Percentiles rank a stretch among this genome's conserved stretches.
Conservation (phyloP, 1,284 basidiomycete species). For the Ganoderma multipileum region DNA sequence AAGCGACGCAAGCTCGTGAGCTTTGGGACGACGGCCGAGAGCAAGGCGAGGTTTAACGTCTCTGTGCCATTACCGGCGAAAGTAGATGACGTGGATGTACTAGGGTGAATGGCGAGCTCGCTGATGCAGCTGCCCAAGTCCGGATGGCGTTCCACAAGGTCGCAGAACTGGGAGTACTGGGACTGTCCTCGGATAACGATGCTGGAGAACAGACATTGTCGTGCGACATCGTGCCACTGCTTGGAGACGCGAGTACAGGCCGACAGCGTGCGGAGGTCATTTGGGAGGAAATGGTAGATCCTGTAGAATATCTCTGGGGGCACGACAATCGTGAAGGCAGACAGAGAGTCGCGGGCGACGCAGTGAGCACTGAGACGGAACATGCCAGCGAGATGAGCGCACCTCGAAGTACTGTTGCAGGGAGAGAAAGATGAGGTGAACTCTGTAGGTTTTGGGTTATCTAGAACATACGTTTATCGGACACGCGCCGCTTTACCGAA, state of each 20-base stretch:
- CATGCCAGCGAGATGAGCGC: neutral
- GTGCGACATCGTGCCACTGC: constrained; percentile 1
- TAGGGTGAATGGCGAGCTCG: neutral
- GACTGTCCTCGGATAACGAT: neutral
- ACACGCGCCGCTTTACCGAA: neutral
- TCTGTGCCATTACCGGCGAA: neutral
- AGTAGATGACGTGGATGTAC: neutral
- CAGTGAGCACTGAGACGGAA: neutral
- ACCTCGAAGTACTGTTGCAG: neutral
- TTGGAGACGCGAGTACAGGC: constrained; percentile 3
- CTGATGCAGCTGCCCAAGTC: neutral
- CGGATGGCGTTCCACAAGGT: neutral
- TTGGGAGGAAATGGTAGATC: neutral
- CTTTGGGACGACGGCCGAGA: neutral
- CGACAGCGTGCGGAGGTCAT: neutral
- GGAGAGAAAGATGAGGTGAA: neutral
- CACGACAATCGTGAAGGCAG: neutral
- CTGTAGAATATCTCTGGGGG: constrained; percentile 2
- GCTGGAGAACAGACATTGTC: neutral
- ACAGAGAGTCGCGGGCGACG: neutral
- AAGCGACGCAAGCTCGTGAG: neutral
- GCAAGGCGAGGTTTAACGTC: neutral
- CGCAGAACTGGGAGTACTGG: neutral
- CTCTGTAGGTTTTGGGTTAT: neutral
- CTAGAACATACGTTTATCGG: neutral